Percentiles rank a stretch among this genome's conserved stretches.
These are phyloP conservation scores for Phoma sp. DNA, from an alignment of 2,329 filamentous ascomycete genomes.

Conservation along the genomic window DNA sequence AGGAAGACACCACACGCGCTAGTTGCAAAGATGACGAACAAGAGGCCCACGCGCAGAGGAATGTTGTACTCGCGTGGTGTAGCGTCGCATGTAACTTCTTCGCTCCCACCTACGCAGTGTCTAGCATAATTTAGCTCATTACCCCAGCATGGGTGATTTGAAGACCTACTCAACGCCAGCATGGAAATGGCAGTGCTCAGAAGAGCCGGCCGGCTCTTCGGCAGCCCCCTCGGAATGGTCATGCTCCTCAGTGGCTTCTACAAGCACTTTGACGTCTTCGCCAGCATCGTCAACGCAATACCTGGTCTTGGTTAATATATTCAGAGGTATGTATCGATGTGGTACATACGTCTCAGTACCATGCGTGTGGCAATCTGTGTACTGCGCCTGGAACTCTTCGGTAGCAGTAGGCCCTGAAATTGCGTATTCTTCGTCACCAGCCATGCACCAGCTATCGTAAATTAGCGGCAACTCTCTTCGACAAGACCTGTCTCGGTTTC, in stretches of 20 bases:
- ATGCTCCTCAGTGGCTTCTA: conserved; percentile 39
- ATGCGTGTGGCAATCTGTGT: conserved; percentile 70
- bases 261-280: conserved; percentile 64
- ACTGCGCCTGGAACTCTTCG: conserved; percentile 63
- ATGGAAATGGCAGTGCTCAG: conserved; percentile 69
- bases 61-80: conserved; percentile 68
- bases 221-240: conserved; percentile 21
- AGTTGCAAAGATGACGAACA: conserved; percentile 74
- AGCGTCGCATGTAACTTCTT: conserved; percentile 54
- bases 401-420: conserved; percentile 61
- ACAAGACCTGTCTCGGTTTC: not conserved
- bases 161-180: conserved; percentile 72
- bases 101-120: conserved; percentile 64
- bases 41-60: conserved; percentile 69
- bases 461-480: conserved; percentile 16
- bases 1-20: conserved; percentile 72
- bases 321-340: not conserved
- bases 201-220: conserved; percentile 27
- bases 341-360: conserved; percentile 60
- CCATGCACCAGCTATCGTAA: conserved; percentile 52
- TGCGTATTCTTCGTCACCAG: conserved; percentile 51
- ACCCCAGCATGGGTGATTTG: not conserved
- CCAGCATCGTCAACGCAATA: conserved; percentile 67
- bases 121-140: conserved; percentile 44
- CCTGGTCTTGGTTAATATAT: conserved; percentile 46